These are phyloP conservation scores for Colletotrichum phormii DNA, from an alignment of 2,329 filamentous ascomycete genomes.

Conservation along the genomic window DNA sequence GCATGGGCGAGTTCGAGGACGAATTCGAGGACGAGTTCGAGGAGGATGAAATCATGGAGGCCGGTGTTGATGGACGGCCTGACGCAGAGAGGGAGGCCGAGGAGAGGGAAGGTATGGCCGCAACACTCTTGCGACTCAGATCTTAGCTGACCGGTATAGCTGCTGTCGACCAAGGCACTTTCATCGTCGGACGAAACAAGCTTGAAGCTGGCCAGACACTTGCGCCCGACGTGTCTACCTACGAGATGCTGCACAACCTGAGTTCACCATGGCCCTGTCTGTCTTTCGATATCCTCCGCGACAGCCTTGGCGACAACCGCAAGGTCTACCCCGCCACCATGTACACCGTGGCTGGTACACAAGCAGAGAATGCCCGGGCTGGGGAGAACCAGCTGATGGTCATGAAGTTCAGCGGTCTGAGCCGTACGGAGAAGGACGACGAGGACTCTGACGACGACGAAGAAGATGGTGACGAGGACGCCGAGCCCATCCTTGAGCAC, in stretches of 20 bases:
- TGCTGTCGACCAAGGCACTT: constrained; percentile 89
- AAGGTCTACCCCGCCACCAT: constrained; percentile 95
- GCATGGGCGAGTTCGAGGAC: constrained; percentile 88
- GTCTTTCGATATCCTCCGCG: constrained; percentile 91
- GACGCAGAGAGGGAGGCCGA: constrained; percentile 94
- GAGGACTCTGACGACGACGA: constrained; percentile 76
- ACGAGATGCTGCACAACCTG: constrained; percentile 96
- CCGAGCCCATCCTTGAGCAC: constrained; percentile 94
- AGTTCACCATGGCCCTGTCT: constrained; percentile 97
- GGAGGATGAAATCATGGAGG: constrained; percentile 91
- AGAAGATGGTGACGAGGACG: constrained; percentile 77
- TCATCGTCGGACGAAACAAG: constrained; percentile 94
- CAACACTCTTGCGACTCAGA: too few species aligned
- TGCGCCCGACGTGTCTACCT: constrained; percentile 91
- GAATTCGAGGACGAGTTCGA: constrained; percentile 95
- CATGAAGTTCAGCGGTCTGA: constrained; percentile 94
- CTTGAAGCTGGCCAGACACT: constrained; percentile 91
- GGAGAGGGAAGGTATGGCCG: constrained; percentile 74
- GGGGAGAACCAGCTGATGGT: constrained; percentile 95
- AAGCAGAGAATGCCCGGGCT: constrained; percentile 80
- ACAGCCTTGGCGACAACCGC: constrained; percentile 87
- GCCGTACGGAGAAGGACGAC: constrained; percentile 81
- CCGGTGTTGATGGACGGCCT: constrained; percentile 90
- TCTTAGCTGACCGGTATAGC: constrained; percentile 52
- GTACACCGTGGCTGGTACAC: constrained; percentile 94